Evolutionary conservation across 257 asterid species (phyloP).

Genomic region (Buddleja alternifolia): DNA sequence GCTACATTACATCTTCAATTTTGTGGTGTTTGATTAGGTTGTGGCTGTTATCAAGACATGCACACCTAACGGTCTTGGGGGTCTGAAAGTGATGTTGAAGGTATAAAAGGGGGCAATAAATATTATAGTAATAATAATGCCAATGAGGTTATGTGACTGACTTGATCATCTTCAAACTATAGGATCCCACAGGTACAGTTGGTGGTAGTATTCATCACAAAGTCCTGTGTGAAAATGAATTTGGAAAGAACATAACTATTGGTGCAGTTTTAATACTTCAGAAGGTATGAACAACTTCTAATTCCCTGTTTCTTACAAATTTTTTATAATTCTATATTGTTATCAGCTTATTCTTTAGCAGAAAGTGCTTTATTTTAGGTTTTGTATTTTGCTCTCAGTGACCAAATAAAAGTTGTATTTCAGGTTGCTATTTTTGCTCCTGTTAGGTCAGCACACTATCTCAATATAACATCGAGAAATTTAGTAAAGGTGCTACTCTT

Average conservation of each 20-base stretch:
- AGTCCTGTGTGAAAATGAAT: constrained; percentile 60
- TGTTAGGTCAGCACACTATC: constrained; percentile 62
- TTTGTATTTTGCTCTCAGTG: constrained; percentile 27
- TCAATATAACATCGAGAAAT: constrained; percentile 73
- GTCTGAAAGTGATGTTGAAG: constrained; percentile 75
- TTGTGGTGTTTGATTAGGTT: constrained; percentile 53
- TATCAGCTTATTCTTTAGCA: constrained; percentile 9
- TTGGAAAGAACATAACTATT: constrained; percentile 54
- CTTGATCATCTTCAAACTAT: constrained; percentile 27
- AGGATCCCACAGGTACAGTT: constrained; percentile 93
- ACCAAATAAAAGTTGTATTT: constrained; percentile 36
- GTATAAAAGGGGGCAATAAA: constrained; percentile 36
- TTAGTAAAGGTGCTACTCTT: constrained; percentile 55
- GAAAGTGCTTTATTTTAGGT: constrained; percentile 11
- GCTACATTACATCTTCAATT: constrained; percentile 23
- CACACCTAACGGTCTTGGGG: constrained; percentile 77
- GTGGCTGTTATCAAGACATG: constrained; percentile 84
- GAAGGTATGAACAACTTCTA: constrained; percentile 54
- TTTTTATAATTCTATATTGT: neutral
- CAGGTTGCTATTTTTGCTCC: constrained; percentile 88
- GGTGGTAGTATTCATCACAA: constrained; percentile 84
- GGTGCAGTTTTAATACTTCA: constrained; percentile 79
- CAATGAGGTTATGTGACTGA: constrained; percentile 34
- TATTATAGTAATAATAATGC: neutral
- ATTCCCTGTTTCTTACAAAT: constrained; percentile 21